Evolutionary conservation across 768 basidiomycete genomes (phyloP), one percentile per base, ranked within the genome.

Genomic region (Pleurotus citrinopileatus): DNA sequence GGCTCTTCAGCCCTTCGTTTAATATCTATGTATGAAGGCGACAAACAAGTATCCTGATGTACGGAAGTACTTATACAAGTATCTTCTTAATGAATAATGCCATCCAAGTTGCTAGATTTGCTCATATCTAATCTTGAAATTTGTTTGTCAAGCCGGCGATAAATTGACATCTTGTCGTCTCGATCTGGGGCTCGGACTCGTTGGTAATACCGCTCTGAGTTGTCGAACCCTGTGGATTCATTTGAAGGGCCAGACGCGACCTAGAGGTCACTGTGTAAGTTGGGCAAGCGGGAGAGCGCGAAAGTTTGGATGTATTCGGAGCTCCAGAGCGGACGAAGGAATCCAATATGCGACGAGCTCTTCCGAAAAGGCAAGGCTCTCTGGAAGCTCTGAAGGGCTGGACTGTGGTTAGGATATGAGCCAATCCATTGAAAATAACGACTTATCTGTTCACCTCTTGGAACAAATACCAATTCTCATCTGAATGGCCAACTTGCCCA

Each of bases 381-480:
- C 58, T 84, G 76, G 8, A 71, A 64, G 0, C 75, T 67, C 7
- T 73, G 76, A 66, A 78, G 67, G 2, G 71, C 63, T n/a, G n/a
- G n/a, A n/a, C n/a, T n/a, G n/a, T n/a, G n/a, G n/a, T n/a, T 81
- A 42, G 20, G 12, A 46, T 17, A 28, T n/a, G n/a, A n/a, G n/a
- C n/a, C n/a, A n/a, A n/a, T n/a, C n/a, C n/a, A n/a, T n/a, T n/a
- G n/a, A n/a, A n/a, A n/a, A n/a, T n/a, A n/a, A n/a, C n/a, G n/a
- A n/a, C n/a, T n/a, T n/a, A 83, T 27, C 82, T 83, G 54, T 79
- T 79, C 2, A 72, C 76, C 2, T 84, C 84, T 19, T 65, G 63
- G 69, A 83, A 84, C 82, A 84, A 80, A 80, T 83, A 83, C 78
- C 79, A 84, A 58, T 86, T 84, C 61, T 83, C 84, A 0, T 84